A percentile compares a stretch with the other conserved stretches of the same genome.
These are phyloP conservation scores for Botrytis galanthina DNA, from an alignment of 2,329 filamentous ascomycete species.

Conservation along the genomic window DNA sequence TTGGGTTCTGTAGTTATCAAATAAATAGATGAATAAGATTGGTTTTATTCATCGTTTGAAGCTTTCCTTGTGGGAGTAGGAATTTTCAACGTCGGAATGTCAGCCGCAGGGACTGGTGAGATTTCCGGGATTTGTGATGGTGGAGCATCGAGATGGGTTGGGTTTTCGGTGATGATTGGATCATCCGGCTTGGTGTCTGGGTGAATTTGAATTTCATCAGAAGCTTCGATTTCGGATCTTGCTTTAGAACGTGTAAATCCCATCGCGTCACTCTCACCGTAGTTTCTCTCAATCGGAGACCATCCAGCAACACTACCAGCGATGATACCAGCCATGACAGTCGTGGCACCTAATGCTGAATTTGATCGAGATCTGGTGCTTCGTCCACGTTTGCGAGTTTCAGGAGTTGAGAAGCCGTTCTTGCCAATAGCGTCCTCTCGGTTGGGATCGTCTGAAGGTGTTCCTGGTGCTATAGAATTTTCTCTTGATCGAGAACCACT, in stretches of 20 bases:
- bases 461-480: conserved; percentile 61
- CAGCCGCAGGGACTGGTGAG: conserved; percentile 23
- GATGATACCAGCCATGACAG: conserved; percentile 81
- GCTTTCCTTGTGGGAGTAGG: background rate
- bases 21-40: background rate
- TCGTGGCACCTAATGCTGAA: conserved; percentile 70
- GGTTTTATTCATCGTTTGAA: background rate
- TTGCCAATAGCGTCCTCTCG: conserved; percentile 52
- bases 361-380: conserved; percentile 62
- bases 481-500: conserved; percentile 63
- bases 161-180: conserved; percentile 45
- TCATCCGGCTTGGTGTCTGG: conserved; percentile 49
- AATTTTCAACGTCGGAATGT: conserved; percentile 12
- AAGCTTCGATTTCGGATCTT: conserved; percentile 42
- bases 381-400: conserved; percentile 63
- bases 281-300: conserved; percentile 67
- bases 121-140: conserved; percentile 36
- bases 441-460: conserved; percentile 52
- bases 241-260: conserved; percentile 34
- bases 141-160: conserved; percentile 32
- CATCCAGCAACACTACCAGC: conserved; percentile 74
- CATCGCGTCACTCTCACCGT: conserved; percentile 33
- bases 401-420: conserved; percentile 51
- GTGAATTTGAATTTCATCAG: conserved; percentile 47
- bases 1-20: background rate